A percentile compares a stretch with the other conserved stretches of the same genome.
Evolutionary conservation across 495 filamentous ascomycete genomes (phyloP).

Genomic region (Viridothelium virens): DNA sequence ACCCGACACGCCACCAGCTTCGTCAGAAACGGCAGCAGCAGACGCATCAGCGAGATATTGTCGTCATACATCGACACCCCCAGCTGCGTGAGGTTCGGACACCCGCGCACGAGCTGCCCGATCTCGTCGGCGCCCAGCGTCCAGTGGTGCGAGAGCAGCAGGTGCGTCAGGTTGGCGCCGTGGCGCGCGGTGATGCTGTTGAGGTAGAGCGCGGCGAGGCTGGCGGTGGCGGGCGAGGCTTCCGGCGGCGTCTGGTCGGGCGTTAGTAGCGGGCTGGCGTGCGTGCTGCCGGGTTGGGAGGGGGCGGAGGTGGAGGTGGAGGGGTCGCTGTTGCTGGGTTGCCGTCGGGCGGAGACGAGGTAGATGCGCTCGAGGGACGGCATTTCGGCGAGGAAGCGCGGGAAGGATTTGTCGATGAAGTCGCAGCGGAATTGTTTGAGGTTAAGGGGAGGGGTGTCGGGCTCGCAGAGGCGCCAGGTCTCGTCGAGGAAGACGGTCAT

Average conservation of each 20-base stretch:
- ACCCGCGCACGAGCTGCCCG: conserved; percentile 44
- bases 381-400: conserved; percentile 18
- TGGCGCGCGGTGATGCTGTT: conserved; percentile 36
- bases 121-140: conserved; percentile 43
- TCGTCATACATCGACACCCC: conserved; percentile 20
- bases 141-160: conserved; percentile 53
- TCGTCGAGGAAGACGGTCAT: conserved; percentile 50
- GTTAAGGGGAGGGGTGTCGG: conserved; percentile 24
- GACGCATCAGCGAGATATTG: conserved; percentile 18
- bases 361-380: conserved; percentile 29
- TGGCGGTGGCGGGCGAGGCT: not conserved
- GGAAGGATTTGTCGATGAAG: conserved; percentile 33
- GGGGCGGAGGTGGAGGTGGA: too few relatives aligned
- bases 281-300: conserved; percentile 1
- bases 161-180: conserved; percentile 46
- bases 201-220: conserved; percentile 30
- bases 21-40: conserved; percentile 27
- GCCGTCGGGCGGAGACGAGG: conserved; percentile 20
- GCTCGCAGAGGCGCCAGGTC: conserved; percentile 39
- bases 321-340: conserved; percentile 1
- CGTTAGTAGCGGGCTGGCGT: conserved; percentile 12
- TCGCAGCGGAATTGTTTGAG: conserved; percentile 39
- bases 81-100: conserved; percentile 54
- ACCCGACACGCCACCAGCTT: conserved; percentile 33
- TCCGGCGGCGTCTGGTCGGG: conserved; percentile 17